Evolutionary conservation across 441 rosid species (phyloP).

Genomic region (Corymbia calophylla): DNA sequence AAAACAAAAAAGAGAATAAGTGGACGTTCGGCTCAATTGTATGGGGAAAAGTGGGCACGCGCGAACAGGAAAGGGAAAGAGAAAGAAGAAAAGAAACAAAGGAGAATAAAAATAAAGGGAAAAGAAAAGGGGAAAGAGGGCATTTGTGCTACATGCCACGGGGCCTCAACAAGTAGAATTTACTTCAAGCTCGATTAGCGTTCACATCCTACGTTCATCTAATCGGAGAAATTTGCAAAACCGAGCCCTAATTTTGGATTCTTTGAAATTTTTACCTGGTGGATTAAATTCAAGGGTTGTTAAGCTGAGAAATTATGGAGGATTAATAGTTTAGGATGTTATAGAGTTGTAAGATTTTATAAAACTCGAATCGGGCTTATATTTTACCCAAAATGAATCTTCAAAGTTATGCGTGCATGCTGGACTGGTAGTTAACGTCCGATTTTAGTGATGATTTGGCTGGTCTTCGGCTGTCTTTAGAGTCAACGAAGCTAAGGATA

Average conservation of each 20-base stretch:
- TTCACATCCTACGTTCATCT: neutral
- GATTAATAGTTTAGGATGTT: too few species aligned
- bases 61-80: neutral
- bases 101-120: neutral
- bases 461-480: neutral
- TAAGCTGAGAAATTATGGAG: too few species aligned
- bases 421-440: neutral
- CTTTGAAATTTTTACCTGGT: neutral
- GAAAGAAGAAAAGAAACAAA: too few species aligned
- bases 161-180: neutral
- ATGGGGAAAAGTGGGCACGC: neutral
- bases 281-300: neutral
- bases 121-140: neutral
- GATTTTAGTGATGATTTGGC: neutral
- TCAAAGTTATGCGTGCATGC: rapidly evolving
- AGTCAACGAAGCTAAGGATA: neutral
- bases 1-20: neutral
- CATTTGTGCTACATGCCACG: neutral
- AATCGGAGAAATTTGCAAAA: neutral
- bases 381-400: neutral
- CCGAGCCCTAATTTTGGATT: neutral
- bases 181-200: neutral
- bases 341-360: neutral
- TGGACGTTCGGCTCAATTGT: neutral
- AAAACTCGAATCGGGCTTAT: too few species aligned